These are phyloP conservation scores for Suhomyces bokatorum DNA, from an alignment of 1,139 yeast species.

Conservation along the genomic window DNA sequence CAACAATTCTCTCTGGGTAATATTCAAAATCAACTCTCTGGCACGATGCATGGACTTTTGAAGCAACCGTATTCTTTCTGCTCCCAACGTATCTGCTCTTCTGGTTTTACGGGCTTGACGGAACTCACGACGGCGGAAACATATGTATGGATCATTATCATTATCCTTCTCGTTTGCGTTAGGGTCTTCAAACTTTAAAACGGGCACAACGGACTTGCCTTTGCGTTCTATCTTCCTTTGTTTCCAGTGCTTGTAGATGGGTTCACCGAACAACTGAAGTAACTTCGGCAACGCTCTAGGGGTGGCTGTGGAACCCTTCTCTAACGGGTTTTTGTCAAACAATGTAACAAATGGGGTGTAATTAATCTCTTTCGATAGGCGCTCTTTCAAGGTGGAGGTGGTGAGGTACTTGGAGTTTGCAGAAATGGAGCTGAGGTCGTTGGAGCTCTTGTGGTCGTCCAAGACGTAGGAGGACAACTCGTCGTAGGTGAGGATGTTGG, in stretches of 20 bases:
- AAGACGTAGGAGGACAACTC: constrained; percentile 59
- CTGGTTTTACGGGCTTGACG: constrained; percentile 96
- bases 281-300: constrained; percentile 52
- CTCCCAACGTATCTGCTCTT: constrained; percentile 87
- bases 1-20: constrained; percentile 73
- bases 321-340: constrained; percentile 49
- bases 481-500: constrained; percentile 66
- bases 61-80: constrained; percentile 75
- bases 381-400: constrained; percentile 40
- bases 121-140: constrained; percentile 94
- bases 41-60: constrained; percentile 80
- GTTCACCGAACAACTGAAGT: constrained; percentile 63
- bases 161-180: constrained; percentile 74
- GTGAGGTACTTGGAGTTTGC: constrained; percentile 37
- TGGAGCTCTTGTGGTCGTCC: constrained; percentile 36
- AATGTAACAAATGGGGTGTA: constrained; percentile 44
- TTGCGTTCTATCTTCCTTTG: constrained; percentile 64
- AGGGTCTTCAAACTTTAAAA: constrained; percentile 81
- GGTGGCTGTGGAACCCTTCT: constrained; percentile 20
- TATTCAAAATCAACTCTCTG: constrained; percentile 63
- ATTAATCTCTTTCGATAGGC: constrained; percentile 41
- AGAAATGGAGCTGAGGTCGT: constrained; percentile 33
- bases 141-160: constrained; percentile 91
- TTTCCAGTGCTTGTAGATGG: constrained; percentile 82
- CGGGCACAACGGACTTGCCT: constrained; percentile 75